A percentile compares a stretch with the other conserved stretches of the same genome.
phyloP scores from a whole-genome alignment of 108 stramenopile genomes.

The Seminavis robusta region DNA sequence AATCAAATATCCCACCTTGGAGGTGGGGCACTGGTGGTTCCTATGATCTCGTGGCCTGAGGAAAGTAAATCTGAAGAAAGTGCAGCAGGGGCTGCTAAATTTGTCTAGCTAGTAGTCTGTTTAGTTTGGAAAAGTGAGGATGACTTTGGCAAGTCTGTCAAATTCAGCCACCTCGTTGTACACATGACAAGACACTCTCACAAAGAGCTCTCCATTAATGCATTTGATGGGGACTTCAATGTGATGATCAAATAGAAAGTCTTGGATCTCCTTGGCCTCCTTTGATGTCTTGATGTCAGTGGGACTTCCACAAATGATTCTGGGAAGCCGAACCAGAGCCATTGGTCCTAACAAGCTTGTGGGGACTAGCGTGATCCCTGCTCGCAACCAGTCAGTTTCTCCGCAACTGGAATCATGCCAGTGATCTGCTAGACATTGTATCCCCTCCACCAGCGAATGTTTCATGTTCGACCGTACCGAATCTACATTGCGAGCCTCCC shows the following conservation, averaged over 20 bases:
- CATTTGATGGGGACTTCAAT: slow-evolving; percentile 75
- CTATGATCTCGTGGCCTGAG: too few species aligned
- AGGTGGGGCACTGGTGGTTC: too few species aligned
- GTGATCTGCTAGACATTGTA: slow-evolving; percentile 27
- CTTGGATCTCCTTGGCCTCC: slow-evolving; percentile 66
- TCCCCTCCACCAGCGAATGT: slow-evolving; percentile 36
- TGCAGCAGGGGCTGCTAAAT: too few species aligned
- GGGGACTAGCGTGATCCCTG: slow-evolving; percentile 36
- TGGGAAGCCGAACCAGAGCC: slow-evolving; percentile 64
- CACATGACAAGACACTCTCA: slow-evolving; percentile 58
- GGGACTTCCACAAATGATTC: neutral
- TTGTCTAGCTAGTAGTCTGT: too few species aligned
- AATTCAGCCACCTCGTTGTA: slow-evolving; percentile 65
- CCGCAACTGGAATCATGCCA: slow-evolving; percentile 37
- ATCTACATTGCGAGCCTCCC: slow-evolving; percentile 20
- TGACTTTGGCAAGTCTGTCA: slow-evolving; percentile 33
- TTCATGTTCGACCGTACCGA: slow-evolving; percentile 24
- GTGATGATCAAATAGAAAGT: slow-evolving; percentile 42
- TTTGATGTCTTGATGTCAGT: slow-evolving; percentile 31
- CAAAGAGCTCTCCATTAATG: slow-evolving; percentile 51
- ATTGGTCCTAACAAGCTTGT: slow-evolving; percentile 33
- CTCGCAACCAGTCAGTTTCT: slow-evolving; percentile 19
- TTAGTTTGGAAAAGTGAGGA: neutral
- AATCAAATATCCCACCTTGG: too few species aligned
- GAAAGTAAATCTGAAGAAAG: too few species aligned